Base-by-base conservation (phyloP, 306 rosid genomes). In the Castanea mollissima region DNA sequence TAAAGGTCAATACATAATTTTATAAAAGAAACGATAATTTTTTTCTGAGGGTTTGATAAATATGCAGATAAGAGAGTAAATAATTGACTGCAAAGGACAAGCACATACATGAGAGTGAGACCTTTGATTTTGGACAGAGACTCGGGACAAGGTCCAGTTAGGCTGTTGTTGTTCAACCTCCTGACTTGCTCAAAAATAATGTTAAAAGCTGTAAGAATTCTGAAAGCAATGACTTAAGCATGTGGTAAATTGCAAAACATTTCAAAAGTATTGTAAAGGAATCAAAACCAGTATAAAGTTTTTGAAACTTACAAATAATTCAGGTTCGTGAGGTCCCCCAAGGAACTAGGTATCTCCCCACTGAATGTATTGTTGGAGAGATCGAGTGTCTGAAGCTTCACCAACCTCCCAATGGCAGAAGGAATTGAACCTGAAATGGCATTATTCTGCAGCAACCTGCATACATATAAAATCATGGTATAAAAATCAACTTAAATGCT, bases 131-230 rank as follows among this genome's bases (percentile, higher is more conserved):
- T 78, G 78, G 96, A 88, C 67, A 96, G 89, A 81, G 99, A 89
- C 70, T 74, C 91, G 15, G 99, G 99, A 75, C 91, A 89, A 46
- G 92, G 55, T 89, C 99, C 99, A 13, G 92, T 79, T 58, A 96
- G 94, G 85, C 98, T 96, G 88, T 96, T 96, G 88, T 96, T 93
- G 73, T 91, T 96, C 83, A 96, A 86, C 83, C 93, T 86, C 99
- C 99, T 96, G 86, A 82, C 78, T 82, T 68, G 88, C 65, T 80
- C 79, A 79, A 80, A 85, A 31, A 76, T 55, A 76, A 76, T 25
- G 76, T 52, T 78, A 38, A 81, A 49, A 55, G 12, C 32, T 73
- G 31, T 81, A 67, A 86, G 86, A 75, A 32, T 54, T 63, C 73
- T 46, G 72, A 13, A 55, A 73, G 67, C 55, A 74, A 80, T 4